phyloP scores from a whole-genome alignment of 176 grass and related monocot genomes.

The Sorghum bicolor region Sorghum_bicolor_NCBIv3 NC_012871.2:65802501-65803000 shows the following conservation, averaged over 20 bases:
- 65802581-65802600: conserved; percentile 29
- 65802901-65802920: not conserved
- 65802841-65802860: conserved; percentile 96
- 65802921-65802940: not conserved
- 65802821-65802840: conserved; percentile 77
- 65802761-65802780: conserved; percentile 75
- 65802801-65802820: conserved; percentile 81
- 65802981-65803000: not conserved
- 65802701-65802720: conserved; percentile 72
- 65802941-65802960: not conserved
- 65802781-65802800: conserved; percentile 86
- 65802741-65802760: conserved; percentile 91
- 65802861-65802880: conserved; percentile 44
- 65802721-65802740: conserved; percentile 88
- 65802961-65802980: not conserved
- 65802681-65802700: conserved; percentile 68
- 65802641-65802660: conserved; percentile 97
- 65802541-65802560: conserved; percentile 6
- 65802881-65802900: not conserved
- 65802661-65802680: conserved; percentile 89
- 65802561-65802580: conserved; percentile 12
- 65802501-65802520: conserved; percentile 1
- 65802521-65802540: conserved; percentile 12
- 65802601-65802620: conserved; percentile 71
- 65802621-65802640: conserved; percentile 74